Conservation (phyloP, 2,329 filamentous ascomycete genomes). For the Lomentospora prolificans region DNA sequence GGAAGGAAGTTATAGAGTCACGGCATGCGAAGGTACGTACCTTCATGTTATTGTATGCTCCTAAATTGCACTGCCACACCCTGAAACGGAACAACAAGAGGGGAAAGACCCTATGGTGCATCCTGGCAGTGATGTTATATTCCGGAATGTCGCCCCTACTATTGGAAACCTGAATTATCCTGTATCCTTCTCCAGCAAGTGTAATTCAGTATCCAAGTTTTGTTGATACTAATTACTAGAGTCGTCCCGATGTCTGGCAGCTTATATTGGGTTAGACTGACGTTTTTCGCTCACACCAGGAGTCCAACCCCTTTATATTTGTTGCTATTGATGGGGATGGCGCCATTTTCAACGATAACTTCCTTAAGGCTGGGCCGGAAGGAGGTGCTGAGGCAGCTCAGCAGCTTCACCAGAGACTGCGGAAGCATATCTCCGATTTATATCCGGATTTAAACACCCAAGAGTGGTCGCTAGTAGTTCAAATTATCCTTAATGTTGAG, state of each 20-base stretch:
- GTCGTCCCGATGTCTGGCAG: too few species aligned
- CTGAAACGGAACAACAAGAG: too few species aligned
- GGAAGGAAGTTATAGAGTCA: constrained; percentile 8
- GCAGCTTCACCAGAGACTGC: constrained; percentile 17
- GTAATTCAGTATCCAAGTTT: too few species aligned
- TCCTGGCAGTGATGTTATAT: too few species aligned
- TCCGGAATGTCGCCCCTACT: too few species aligned
- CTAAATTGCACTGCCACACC: too few species aligned
- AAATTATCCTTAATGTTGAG: constrained; percentile 23
- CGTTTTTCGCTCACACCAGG: too few species aligned
- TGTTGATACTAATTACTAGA: too few species aligned
- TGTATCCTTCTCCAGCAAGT: too few species aligned
- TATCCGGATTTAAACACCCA: constrained; percentile 19
- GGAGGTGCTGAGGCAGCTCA: constrained; percentile 23
- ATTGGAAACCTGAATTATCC: too few species aligned
- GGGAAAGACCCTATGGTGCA: too few species aligned
- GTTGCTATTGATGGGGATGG: constrained; percentile 26
- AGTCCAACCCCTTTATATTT: constrained; percentile 22
- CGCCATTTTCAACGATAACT: constrained; percentile 22
- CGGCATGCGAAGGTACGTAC: constrained; percentile 12
- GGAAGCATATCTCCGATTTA: constrained; percentile 14
- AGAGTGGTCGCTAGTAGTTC: constrained; percentile 22
- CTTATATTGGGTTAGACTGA: too few species aligned
- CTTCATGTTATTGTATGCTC: not conserved
- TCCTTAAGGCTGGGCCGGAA: constrained; percentile 20